Evolutionary conservation across 177 flowering plant species (phyloP).

Genomic region (Tripterygium wilfordii): DNA sequence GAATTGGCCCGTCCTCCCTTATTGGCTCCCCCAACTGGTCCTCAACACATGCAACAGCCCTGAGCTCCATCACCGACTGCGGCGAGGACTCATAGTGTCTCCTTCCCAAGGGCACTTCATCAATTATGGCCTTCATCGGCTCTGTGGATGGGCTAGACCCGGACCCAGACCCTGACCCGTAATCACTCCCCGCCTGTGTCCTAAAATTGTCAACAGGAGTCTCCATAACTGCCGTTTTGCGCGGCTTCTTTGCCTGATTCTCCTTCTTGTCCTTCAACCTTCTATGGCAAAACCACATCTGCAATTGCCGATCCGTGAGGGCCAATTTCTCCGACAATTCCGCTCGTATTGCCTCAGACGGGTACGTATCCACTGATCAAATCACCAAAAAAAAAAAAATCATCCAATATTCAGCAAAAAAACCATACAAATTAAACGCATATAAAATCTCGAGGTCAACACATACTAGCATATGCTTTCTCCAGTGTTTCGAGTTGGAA

Average conservation of each 20-base stretch:
- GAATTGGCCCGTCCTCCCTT: conserved; percentile 91
- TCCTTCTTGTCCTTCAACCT: conserved; percentile 80
- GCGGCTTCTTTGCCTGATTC: conserved; percentile 12
- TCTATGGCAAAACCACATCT: conserved; percentile 99
- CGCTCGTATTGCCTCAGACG: conserved; percentile 66
- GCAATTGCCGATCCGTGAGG: conserved; percentile 86
- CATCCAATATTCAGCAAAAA: neutral
- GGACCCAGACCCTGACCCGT: conserved; percentile 60
- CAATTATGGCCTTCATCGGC: conserved; percentile 26
- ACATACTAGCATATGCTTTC: conserved; percentile 36
- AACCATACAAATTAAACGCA: neutral
- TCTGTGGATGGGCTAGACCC: conserved; percentile 52
- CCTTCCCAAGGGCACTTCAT: conserved; percentile 33
- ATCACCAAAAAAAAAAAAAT: conserved; percentile 6
- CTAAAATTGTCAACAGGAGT: conserved; percentile 18
- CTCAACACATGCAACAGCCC: conserved; percentile 84
- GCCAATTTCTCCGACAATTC: conserved; percentile 72
- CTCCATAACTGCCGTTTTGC: conserved; percentile 14
- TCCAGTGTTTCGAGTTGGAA: conserved; percentile 47
- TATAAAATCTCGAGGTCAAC: neutral
- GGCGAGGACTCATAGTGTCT: conserved; percentile 50
- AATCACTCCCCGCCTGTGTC: conserved; percentile 28
- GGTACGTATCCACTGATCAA: conserved; percentile 70
- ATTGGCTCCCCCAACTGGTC: conserved; percentile 81
- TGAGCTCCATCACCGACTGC: conserved; percentile 43